phyloP scores from a whole-genome alignment of 2,329 filamentous ascomycete species.

The Aspergillus fijiensis region DNA sequence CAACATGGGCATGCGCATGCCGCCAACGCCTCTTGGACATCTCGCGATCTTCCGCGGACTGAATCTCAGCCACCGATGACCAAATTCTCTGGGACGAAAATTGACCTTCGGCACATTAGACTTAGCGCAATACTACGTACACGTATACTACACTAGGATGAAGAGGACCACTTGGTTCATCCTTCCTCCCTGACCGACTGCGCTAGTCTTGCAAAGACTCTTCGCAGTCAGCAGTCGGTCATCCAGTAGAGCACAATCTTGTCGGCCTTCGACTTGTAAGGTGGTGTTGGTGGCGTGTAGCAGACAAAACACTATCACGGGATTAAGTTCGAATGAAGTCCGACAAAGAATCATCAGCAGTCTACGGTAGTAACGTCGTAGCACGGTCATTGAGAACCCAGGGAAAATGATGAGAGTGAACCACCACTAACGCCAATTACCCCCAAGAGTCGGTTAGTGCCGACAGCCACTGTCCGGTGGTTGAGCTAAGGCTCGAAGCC shows the following conservation, averaged over 20 bases:
- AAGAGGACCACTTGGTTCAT: background rate
- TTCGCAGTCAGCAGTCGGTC: background rate
- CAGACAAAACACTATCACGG: background rate
- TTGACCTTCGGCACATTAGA: background rate
- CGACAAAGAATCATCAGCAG: background rate
- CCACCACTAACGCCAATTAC: background rate
- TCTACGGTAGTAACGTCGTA: background rate
- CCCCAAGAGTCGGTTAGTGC: background rate
- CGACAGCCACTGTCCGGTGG: background rate
- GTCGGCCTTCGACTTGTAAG: background rate
- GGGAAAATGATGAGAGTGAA: background rate
- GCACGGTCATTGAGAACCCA: background rate
- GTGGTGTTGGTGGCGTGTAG: background rate
- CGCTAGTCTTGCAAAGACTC: background rate
- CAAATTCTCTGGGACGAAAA: background rate
- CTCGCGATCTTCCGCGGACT: background rate
- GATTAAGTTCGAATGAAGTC: background rate
- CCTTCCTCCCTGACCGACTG: background rate
- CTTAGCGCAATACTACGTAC: background rate
- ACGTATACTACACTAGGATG: background rate
- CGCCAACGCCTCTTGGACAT: background rate
- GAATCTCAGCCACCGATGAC: background rate
- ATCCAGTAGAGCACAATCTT: background rate
- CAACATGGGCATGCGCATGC: background rate
- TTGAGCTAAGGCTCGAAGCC: constrained; percentile 2